A percentile compares a stretch with the other conserved stretches of the same genome.
Conservation (phyloP, 495 filamentous ascomycete genomes). For the Schizothecium vesticola region DNA sequence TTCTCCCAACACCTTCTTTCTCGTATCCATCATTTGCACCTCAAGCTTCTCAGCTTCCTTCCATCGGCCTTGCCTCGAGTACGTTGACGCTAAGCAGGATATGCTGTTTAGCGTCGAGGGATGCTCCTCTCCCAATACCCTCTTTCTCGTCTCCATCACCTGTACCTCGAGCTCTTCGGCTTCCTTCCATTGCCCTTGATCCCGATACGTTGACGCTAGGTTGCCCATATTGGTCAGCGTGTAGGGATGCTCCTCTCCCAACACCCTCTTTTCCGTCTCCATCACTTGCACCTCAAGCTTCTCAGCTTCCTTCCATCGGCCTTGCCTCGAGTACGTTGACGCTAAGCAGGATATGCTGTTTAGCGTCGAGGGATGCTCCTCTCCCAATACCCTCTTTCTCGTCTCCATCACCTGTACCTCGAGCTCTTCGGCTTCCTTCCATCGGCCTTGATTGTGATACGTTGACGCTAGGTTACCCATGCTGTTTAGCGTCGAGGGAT, state of each 20-base stretch:
- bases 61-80: conserved; percentile 1
- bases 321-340: conserved; percentile 13
- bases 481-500: no score
- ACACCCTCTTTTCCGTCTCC: conserved; percentile 8
- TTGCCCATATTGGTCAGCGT: conserved; percentile 21
- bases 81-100: conserved; percentile 35
- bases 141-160: no score
- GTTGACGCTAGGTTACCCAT: no score
- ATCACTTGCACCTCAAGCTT: no score
- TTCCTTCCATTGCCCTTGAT: conserved; percentile 34
- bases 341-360: conserved; percentile 40
- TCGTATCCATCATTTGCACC: conserved; percentile 18
- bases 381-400: no score
- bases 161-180: conserved; percentile 28
- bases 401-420: no score
- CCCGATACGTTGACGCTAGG: no score
- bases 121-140: conserved; percentile 36
- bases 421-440: no score
- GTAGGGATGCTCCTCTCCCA: conserved; percentile 30
- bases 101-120: no score
- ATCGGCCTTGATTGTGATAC: no score
- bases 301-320: conserved; percentile 2
- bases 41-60: conserved; percentile 6
- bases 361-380: no score
- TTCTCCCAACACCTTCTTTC: conserved; percentile 11